Base-by-base conservation (phyloP, 2,329 filamentous ascomycete genomes). In the Trichoderma citrinoviride region DNA sequence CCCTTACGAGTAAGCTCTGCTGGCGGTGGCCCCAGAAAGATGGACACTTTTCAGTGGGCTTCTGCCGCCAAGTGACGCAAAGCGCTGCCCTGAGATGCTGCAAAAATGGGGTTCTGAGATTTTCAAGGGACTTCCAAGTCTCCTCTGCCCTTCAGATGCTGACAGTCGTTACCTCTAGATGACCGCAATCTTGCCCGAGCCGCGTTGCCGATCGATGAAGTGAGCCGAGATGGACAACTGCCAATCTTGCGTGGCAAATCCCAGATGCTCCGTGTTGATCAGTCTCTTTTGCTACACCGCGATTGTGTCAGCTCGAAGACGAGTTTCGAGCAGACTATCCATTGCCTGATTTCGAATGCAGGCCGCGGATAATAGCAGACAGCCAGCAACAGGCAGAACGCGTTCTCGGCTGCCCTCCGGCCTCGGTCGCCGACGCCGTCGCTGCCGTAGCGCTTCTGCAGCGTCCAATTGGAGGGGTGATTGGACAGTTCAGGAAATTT, bases 21-120 rank as follows among this genome's bases (percentile, higher is more conserved):
- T 33, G 46, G 57, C 52, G 64, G 50, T 27, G 50, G 52, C 12
- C 40, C 47, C 23, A 64, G 49, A 27, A 27, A 40, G 46, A 41
- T 52, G 21, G 29, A 27, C 58, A 44, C 21, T 27, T 23, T 52
- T 43, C 21, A 37, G 52, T 65, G 63, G 63, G 37, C 27, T 61
- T 64, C 56, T 44, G 41, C 43, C 53, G 61, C 46, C 40, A 23
- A 44, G 54, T 65, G 62, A 65, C 62, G 62, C 49, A 61, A 33
- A 46, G 19, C 43, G 19, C 43, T 56, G 62, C 55, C 55, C 33
- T 37, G 33, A 37, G 47, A 65, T 60, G 53, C 54, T 40, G 53
- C 14, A 55, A n/a, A n/a, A 33, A 54, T 47, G 63, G 55, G 19
- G 43, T 17, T 25, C 49, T 47, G 63, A 56, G 33, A 61, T 61